Evolutionary conservation across 1,139 yeast species (phyloP), one percentile per base, ranked within the genome.

Genomic region (Geotrichum aggregatum): DNA sequence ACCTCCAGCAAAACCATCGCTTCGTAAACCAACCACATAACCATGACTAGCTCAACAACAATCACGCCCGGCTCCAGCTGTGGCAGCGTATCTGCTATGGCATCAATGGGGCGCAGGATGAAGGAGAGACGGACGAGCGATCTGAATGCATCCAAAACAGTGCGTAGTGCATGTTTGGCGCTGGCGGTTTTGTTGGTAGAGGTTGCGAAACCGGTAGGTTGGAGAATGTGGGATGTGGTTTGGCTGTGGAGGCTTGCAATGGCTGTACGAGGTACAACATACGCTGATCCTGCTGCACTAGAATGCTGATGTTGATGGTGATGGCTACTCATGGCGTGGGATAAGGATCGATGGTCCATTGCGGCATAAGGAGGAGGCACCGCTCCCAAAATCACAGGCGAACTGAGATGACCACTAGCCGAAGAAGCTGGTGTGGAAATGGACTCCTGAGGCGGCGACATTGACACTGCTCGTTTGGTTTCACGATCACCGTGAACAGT

Each of bases 21-120:
- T 33, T 61, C 63, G 58, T 67, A 65, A 40, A 63, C 47, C 13
- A 65, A 52, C 63, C 69, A 64, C 64, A 66, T 61, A 19, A 67
- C 54, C 24, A 66, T 52, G 24, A 66, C 47, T 28, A 66, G 54
- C 56, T 68, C 72, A 8, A 65, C 53, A 1, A 59, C 59, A 2
- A 65, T 65, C 10, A 66, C 66, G 3, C 56, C 52, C 35, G 56
- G 54, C 49, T 61, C 62, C 30, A 62, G 50, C 1, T 57, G 50
- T 1, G 68, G 69, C 31, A 59, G 60, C 11, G 56, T 56, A 47
- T 61, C 66, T 2, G 65, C 65, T 7, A 64, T 57, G 0, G 64
- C 66, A 46, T 64, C 67, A 19, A 64, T 57, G 5, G 67, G 67
- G 14, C 59, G 50, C 26, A 64, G 59, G 13, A 63, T 53, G 16